Evolutionary conservation across 768 basidiomycete species (phyloP), one percentile per base, ranked within the genome.

Genomic region (Termitomyces bulborhizus): DNA sequence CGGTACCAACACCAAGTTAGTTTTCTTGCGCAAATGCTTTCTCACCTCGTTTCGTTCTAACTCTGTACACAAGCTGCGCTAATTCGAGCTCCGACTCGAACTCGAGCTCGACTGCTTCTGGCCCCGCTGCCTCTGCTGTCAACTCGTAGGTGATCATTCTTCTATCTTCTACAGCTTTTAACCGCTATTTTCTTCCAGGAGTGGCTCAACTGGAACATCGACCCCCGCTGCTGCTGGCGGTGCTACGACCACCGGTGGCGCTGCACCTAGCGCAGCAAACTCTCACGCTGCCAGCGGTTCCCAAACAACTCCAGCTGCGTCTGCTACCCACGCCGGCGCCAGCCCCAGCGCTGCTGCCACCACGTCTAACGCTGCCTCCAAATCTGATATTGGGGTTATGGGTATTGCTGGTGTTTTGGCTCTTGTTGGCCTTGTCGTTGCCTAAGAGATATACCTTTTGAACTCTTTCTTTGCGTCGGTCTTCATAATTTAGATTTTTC

Each of bases 361-460:
- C 41, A 59, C 39, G 34, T 56, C 57, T 50, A 70, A 67, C 42
- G 74, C 67, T 42, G 71, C 73, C 15, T 67, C 61, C 48, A 65
- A 63, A 49, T 62, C 59, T 13, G 61, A 61, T 12, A 48, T 56
- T 49, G 66, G 72, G 9, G 63, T 71, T 0, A 69, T 76, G 60
- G 77, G 80, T 15, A 60, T 82, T 26, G 79, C 77, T 46, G 75
- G 75, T 39, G 32, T 82, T 37, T 67, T 84, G 64, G 80, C 81
- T 21, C 60, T 83, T 43, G 65, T 81, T 53, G 82, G 82, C 41
- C 73, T 76, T 51, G 72, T 71, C 47, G 68, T 83, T 21, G 70
- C 82, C 53, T 81, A 54, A 48, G 45, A 34, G 40, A 37, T 21
- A 15, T 31, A 1, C 39, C 24, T 15, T 52, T 9, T 40, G 16